Evolutionary conservation across 495 filamentous ascomycete species (phyloP), one percentile per base, ranked within the genome.

Genomic region (Xylaria curta): DNA sequence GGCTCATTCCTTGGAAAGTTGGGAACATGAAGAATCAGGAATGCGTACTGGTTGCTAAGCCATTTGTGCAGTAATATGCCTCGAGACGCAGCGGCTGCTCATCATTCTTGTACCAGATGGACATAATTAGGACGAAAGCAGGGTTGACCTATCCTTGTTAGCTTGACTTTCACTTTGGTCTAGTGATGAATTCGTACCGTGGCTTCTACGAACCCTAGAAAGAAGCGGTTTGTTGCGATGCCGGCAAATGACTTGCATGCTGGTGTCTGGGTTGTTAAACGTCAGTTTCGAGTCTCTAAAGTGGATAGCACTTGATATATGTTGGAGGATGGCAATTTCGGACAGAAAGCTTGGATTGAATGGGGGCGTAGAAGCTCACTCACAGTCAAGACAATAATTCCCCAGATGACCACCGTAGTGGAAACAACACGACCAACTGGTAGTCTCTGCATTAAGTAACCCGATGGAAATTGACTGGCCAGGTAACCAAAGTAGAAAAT

Each of bases 11-110:
- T 31, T 1, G 26, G 26, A 17, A 38, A 38, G 1, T 38, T 6
- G 6, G 36, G 8, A 3, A 7, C 36, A 8, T 8, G 36, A 38
- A 38, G 1, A 6, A 1, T 15, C 17, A 15, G 31, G 31, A 21
- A 38, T 12, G 19, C 56, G 19, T 62, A 62, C 59, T 87, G 2
- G 83, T 85, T 0, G 85, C 86, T 13, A 89, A 80, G 17, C 87
- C 88, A 59, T 89, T 89, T 26, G 84, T 88, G 74, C 85, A 86
- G 70, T 88, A 89, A 72, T 86, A 89, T 0, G 84, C 77, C 58
- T 84, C 87, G 21, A 89, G 76, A 5, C 88, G 82, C 7, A 88
- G 76, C 8, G 87, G 87, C 69, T 90, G 88, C 64, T 90, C 87
- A 7, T 80, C 78, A 1, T 80, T 70, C 2, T 78, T 85, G 74